These are phyloP conservation scores for Aspergillus carbonarius DNA, from an alignment of 2,329 filamentous ascomycete genomes.

Conservation along the genomic window DNA sequence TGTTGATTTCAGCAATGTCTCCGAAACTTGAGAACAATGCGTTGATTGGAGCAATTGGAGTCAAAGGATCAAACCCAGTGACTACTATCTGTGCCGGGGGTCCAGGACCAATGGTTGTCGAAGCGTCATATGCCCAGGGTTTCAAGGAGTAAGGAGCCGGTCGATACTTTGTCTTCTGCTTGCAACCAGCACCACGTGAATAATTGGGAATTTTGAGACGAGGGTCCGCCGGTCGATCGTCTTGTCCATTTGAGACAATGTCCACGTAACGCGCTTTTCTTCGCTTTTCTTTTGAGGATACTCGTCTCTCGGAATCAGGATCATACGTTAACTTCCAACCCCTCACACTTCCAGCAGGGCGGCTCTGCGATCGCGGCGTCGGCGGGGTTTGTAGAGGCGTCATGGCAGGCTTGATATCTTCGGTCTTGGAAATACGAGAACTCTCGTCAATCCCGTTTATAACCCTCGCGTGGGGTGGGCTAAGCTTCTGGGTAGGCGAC, in stretches of 20 bases:
- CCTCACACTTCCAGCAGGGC: constrained; percentile 52
- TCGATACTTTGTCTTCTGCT: constrained; percentile 69
- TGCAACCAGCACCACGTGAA: constrained; percentile 61
- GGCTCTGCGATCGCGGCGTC: constrained; percentile 50
- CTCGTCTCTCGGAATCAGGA: constrained; percentile 60
- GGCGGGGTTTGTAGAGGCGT: constrained; percentile 46
- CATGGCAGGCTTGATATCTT: constrained; percentile 32
- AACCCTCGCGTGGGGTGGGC: constrained; percentile 49
- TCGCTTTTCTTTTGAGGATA: constrained; percentile 56
- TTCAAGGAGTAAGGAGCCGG: constrained; percentile 74
- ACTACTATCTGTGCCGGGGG: constrained; percentile 90
- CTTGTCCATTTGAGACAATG: constrained; percentile 56
- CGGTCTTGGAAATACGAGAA: constrained; percentile 29
- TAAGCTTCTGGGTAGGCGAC: constrained; percentile 60
- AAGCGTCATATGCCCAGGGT: constrained; percentile 77
- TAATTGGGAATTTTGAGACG: constrained; percentile 69
- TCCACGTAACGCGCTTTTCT: constrained; percentile 54
- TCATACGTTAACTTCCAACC: constrained; percentile 63
- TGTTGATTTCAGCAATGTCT: constrained; percentile 85
- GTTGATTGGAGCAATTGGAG: constrained; percentile 59
- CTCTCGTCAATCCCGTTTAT: constrained; percentile 34
- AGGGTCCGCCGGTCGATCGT: constrained; percentile 72
- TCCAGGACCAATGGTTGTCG: constrained; percentile 81
- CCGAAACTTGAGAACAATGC: constrained; percentile 44
- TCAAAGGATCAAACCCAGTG: constrained; percentile 91